Evolutionary conservation across 2,329 filamentous ascomycete species (phyloP).

Genomic region (Podosphaera leucotricha): DNA sequence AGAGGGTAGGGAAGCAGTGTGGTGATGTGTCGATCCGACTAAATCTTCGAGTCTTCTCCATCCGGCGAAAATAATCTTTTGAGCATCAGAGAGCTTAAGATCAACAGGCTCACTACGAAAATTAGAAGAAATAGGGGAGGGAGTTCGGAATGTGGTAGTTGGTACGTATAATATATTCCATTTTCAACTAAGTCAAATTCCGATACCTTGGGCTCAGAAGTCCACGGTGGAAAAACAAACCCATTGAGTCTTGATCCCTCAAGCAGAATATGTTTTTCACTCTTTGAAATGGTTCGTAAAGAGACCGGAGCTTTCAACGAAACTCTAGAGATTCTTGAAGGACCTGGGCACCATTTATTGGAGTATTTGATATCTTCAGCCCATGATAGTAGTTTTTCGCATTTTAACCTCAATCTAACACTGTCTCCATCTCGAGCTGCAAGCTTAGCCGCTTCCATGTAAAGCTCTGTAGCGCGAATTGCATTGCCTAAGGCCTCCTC

Average conservation of each 20-base stretch:
- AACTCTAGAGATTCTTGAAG: constrained; percentile 5
- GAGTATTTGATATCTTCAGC: constrained; percentile 52
- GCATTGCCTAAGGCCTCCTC: constrained; percentile 49
- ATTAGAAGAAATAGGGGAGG: constrained; percentile 5
- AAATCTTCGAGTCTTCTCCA: constrained; percentile 38
- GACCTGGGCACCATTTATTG: constrained; percentile 7
- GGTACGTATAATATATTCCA: constrained; percentile 36
- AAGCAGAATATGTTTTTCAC: constrained; percentile 54
- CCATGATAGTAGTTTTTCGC: constrained; percentile 40
- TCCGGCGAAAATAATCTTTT: constrained; percentile 51
- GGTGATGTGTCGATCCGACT: constrained; percentile 27
- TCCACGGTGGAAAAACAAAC: constrained; percentile 69
- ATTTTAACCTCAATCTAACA: constrained; percentile 40
- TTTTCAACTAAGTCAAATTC: constrained; percentile 34
- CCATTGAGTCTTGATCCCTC: constrained; percentile 63
- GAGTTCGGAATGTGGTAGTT: constrained; percentile 6
- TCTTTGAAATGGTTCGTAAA: constrained; percentile 36
- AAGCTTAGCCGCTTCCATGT: constrained; percentile 51
- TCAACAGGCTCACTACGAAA: constrained; percentile 38
- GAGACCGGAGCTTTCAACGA: constrained; percentile 20
- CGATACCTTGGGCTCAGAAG: constrained; percentile 29
- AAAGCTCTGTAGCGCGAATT: constrained; percentile 55
- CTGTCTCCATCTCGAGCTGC: constrained; percentile 39
- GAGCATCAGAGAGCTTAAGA: constrained; percentile 50
- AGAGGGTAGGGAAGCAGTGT: not conserved